phyloP scores from a whole-genome alignment of 2,329 filamentous ascomycete species.

The Niveomyces coronatus region DNA sequence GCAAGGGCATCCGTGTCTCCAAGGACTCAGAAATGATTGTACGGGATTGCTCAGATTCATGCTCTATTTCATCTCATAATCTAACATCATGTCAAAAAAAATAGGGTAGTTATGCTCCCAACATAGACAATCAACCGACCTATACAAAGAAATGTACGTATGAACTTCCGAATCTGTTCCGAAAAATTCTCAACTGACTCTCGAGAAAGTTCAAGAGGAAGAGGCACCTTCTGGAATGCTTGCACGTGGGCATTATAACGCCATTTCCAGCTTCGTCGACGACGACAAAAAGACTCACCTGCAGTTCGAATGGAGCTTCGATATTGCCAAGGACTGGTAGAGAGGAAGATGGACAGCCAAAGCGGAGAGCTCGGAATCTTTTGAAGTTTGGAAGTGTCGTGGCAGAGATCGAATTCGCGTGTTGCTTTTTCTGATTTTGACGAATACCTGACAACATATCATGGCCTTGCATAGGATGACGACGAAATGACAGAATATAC shows the following conservation, averaged over 20 bases:
- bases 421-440: constrained; percentile 1
- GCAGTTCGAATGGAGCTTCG: constrained; percentile 90
- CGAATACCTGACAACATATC: constrained; percentile 3
- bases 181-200: constrained; percentile 8
- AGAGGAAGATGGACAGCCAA: no score
- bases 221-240: constrained; percentile 89
- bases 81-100: constrained; percentile 4
- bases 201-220: constrained; percentile 67
- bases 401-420: background rate
- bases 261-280: constrained; percentile 82
- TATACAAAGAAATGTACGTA: constrained; percentile 88
- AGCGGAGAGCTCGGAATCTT: no score
- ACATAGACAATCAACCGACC: constrained; percentile 72
- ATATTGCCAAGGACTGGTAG: constrained; percentile 95
- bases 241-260: constrained; percentile 81
- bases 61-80: no score
- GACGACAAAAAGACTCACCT: constrained; percentile 89
- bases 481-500: background rate
- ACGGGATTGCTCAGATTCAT: no score
- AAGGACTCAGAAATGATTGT: constrained; percentile 99
- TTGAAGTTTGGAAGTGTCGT: no score
- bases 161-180: background rate
- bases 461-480: constrained; percentile 2
- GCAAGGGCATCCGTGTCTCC: constrained; percentile 74
- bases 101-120: constrained; percentile 86